These are phyloP conservation scores for Nicotiana paniculata DNA, from an alignment of 257 asterid genomes.

Conservation along the genomic window DNA sequence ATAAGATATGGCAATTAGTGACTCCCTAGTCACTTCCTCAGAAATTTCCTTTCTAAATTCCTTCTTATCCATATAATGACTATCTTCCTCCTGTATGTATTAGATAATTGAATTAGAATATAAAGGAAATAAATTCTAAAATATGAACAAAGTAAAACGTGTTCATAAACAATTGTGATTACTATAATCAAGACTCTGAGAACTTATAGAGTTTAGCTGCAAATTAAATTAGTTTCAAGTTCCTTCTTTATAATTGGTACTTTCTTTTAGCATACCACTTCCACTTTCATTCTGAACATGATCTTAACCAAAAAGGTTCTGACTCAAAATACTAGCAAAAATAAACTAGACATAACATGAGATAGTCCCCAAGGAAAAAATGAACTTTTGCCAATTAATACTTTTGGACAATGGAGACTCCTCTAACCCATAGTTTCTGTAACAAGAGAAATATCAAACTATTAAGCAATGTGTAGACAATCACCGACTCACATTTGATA, in stretches of 20 bases:
- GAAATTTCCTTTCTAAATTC: neutral
- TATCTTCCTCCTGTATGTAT: neutral
- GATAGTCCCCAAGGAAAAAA: neutral
- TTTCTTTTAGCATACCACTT: neutral
- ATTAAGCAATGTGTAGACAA: neutral
- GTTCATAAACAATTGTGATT: neutral
- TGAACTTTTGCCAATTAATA: neutral
- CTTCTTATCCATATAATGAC: neutral
- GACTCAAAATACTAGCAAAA: neutral
- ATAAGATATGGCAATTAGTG: constrained; percentile 2
- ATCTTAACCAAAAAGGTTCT: neutral
- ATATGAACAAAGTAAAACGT: neutral
- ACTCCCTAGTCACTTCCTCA: neutral
- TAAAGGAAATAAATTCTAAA: neutral
- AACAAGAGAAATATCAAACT: no score
- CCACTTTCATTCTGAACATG: neutral
- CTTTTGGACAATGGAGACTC: no score
- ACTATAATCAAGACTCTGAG: neutral
- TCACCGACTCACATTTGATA: neutral
- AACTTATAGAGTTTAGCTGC: neutral
- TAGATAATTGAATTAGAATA: neutral
- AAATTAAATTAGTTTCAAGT: neutral
- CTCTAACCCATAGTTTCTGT: no score
- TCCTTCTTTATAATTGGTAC: neutral
- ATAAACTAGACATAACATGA: neutral